A percentile compares a stretch with the other conserved stretches of the same genome.
These are phyloP conservation scores for Coffea canephora DNA, from an alignment of 257 asterid species.

Conservation along the genomic window DNA sequence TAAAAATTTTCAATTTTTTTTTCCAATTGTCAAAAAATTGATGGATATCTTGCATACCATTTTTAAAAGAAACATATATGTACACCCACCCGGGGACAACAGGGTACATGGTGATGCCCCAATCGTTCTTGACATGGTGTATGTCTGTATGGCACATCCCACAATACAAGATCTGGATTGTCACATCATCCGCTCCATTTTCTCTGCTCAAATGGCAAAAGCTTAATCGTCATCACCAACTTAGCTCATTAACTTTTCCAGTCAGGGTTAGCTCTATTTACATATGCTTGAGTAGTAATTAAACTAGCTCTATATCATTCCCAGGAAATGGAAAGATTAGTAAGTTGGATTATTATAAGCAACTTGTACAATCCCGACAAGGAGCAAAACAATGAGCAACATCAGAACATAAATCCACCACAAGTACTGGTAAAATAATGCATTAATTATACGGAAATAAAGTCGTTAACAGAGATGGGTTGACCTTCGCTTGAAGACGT, in stretches of 20 bases:
- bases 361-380: too few species aligned
- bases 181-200: constrained; percentile 42
- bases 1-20: constrained; percentile 10
- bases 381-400: neutral
- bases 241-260: neutral
- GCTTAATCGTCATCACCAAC: neutral
- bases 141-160: constrained; percentile 54
- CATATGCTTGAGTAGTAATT: too few species aligned
- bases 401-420: neutral
- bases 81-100: constrained; percentile 42
- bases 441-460: neutral
- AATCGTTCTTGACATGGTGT: constrained; percentile 40
- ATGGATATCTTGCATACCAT: too few species aligned
- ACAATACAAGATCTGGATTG: constrained; percentile 38
- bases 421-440: neutral
- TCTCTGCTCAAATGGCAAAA: constrained; percentile 18
- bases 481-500: constrained; percentile 46
- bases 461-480: too few species aligned
- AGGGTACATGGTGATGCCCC: constrained; percentile 50
- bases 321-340: too few species aligned
- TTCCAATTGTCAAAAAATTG: too few species aligned
- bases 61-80: too few species aligned
- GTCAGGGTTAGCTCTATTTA: neutral
- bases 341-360: too few species aligned
- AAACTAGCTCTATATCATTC: too few species aligned